Conservation (phyloP, 192 early-diverging fungal species). For the Phycomyces nitens region DNA sequence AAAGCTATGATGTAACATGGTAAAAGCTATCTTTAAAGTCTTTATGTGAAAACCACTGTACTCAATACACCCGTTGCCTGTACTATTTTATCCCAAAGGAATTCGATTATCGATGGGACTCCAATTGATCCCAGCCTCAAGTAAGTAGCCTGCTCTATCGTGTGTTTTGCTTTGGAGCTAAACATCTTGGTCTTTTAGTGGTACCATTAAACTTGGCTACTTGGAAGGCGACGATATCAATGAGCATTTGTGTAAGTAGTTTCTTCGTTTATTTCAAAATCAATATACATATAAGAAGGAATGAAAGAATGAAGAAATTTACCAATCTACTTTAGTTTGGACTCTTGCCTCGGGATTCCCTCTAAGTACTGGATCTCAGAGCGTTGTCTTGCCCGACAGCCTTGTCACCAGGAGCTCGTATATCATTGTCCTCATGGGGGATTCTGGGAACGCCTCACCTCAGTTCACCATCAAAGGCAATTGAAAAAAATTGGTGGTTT, state of each 20-base stretch:
- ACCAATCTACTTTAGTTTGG: not conserved
- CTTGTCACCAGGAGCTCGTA: conserved; percentile 14
- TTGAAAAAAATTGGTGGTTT: too few species aligned
- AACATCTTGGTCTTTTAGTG: too few species aligned
- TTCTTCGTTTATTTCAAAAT: too few species aligned
- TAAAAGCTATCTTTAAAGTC: too few species aligned
- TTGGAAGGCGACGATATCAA: conserved; percentile 7
- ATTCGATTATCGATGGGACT: conserved; percentile 1
- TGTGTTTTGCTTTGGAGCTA: too few species aligned
- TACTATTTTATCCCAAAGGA: not conserved
- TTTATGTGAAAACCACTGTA: too few species aligned
- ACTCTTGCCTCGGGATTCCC: conserved; percentile 16
- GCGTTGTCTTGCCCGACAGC: conserved; percentile 7
- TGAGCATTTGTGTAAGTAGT: conserved; percentile 13
- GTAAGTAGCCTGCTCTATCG: too few species aligned
- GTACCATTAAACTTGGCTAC: conserved; percentile 21
- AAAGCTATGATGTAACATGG: conserved; percentile 1
- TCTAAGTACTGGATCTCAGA: conserved; percentile 13
- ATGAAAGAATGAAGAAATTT: too few species aligned
- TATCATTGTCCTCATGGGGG: conserved; percentile 28
- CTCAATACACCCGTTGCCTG: too few species aligned
- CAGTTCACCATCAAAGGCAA: conserved; percentile 12
- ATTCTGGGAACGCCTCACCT: conserved; percentile 25
- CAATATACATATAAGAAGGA: too few species aligned
- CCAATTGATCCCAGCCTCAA: conserved; percentile 8